These are phyloP conservation scores for Penicillium sumatraense DNA, from an alignment of 2,329 filamentous ascomycete species.

Conservation along the genomic window DNA sequence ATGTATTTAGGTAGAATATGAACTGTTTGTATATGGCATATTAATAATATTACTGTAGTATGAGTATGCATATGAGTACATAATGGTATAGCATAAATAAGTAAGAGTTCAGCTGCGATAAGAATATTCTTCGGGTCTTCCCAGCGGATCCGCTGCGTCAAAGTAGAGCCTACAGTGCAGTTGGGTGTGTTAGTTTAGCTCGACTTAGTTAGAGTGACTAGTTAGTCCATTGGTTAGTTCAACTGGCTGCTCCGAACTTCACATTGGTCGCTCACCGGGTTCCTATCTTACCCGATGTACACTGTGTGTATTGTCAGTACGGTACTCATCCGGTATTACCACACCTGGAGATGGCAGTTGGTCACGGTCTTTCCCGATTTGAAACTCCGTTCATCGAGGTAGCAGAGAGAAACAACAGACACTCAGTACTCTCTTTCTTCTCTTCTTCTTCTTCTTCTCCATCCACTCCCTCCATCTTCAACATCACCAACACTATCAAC, in stretches of 20 bases:
- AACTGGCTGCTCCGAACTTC: too few species aligned
- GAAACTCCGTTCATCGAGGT: too few species aligned
- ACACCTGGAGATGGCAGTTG: not conserved
- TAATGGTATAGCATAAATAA: not conserved
- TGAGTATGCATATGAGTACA: not conserved
- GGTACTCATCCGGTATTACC: not conserved
- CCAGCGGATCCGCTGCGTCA: constrained; percentile 1
- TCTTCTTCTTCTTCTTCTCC: not conserved
- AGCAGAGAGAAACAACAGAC: too few species aligned
- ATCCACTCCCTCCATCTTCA: not conserved
- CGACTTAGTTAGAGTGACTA: too few species aligned
- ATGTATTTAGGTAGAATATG: not conserved
- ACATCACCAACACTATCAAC: not conserved
- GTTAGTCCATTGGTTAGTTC: too few species aligned
- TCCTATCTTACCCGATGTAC: not conserved
- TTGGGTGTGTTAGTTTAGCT: constrained; percentile 3
- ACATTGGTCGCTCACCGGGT: constrained; percentile 3
- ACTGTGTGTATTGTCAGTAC: not conserved
- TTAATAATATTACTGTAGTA: not conserved
- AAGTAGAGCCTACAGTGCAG: not conserved
- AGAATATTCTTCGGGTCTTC: constrained; percentile 17
- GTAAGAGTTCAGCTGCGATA: constrained; percentile 4
- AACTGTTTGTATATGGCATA: not conserved
- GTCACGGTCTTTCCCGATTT: not conserved
- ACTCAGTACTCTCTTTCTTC: not conserved